Conservation (phyloP, 495 filamentous ascomycete species). For the Aspergillus leporis region DNA sequence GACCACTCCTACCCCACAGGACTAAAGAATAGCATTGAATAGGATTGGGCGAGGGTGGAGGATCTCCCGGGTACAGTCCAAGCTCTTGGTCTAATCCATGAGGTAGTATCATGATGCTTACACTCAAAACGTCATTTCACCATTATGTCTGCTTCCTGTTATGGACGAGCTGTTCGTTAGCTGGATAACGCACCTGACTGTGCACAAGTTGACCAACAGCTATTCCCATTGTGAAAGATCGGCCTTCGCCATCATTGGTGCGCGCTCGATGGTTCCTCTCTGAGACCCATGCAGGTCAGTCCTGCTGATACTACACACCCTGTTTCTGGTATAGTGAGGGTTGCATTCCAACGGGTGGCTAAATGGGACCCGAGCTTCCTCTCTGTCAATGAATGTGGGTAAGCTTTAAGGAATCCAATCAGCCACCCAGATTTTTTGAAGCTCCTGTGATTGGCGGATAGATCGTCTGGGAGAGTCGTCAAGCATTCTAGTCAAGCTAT, state of each 20-base stretch:
- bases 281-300: slow-evolving; percentile 30
- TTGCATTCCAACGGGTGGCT: slow-evolving; percentile 45
- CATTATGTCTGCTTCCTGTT: slow-evolving; percentile 1
- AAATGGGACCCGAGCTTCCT: slow-evolving; percentile 21
- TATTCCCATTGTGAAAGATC: slow-evolving; percentile 3
- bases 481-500: slow-evolving; percentile 24
- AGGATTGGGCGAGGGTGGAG: slow-evolving; percentile 3
- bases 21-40: slow-evolving; percentile 7
- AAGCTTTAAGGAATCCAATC: slow-evolving; percentile 21
- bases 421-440: slow-evolving; percentile 21
- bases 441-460: slow-evolving; percentile 30
- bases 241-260: slow-evolving; percentile 19
- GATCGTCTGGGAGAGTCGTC: slow-evolving; percentile 16
- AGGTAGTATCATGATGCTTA: slow-evolving; percentile 40
- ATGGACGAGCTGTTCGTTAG: not conserved
- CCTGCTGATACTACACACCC: slow-evolving; percentile 24
- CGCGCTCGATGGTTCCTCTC: slow-evolving; percentile 18
- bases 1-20: slow-evolving; percentile 9
- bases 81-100: not conserved
- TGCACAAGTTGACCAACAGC: slow-evolving; percentile 7
- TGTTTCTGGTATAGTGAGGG: slow-evolving; percentile 40
- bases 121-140: slow-evolving; percentile 20
- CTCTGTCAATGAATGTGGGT: slow-evolving; percentile 2
- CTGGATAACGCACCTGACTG: not conserved
- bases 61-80: not conserved